Conservation (phyloP, 805 yeast species). For the Candida insectorum region DNA sequence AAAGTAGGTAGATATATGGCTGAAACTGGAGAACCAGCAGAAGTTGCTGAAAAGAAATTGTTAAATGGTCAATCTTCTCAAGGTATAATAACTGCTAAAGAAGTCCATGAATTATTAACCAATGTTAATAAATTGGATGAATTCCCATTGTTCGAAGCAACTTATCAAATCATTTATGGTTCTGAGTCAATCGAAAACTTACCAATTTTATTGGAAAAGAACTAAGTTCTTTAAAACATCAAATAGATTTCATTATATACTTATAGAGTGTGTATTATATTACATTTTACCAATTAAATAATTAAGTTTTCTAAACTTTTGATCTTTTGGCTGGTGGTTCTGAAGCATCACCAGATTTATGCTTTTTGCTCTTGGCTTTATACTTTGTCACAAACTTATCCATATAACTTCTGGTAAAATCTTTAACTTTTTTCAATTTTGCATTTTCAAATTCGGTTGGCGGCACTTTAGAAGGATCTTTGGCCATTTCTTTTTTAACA, state of each 20-base stretch:
- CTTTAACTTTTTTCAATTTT: conserved; percentile 66
- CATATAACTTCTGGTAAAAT: conserved; percentile 63
- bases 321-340: conserved; percentile 1
- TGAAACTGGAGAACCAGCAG: conserved; percentile 37
- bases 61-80: conserved; percentile 47
- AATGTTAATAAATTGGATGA: conserved; percentile 29
- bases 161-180: conserved; percentile 41
- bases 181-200: conserved; percentile 38
- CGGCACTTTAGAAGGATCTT: conserved; percentile 39
- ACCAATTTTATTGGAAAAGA: conserved; percentile 36
- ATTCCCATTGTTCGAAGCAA: conserved; percentile 46
- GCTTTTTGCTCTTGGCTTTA: conserved; percentile 28
- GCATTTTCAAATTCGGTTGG: conserved; percentile 60
- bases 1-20: conserved; percentile 46
- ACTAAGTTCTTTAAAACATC: conserved; percentile 1
- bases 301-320: not conserved
- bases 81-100: conserved; percentile 45
- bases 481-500: conserved; percentile 63
- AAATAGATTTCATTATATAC: conserved; percentile 1
- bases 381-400: conserved; percentile 55
- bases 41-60: conserved; percentile 41
- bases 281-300: conserved; percentile 1
- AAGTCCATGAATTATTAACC: conserved; percentile 44
- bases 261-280: conserved; percentile 2
- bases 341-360: conserved; percentile 1